A percentile compares a stretch with the other conserved stretches of the same genome.
These are phyloP conservation scores for Aspergillus alliaceus DNA, from an alignment of 2,329 filamentous ascomycete genomes.

Conservation along the genomic window DNA sequence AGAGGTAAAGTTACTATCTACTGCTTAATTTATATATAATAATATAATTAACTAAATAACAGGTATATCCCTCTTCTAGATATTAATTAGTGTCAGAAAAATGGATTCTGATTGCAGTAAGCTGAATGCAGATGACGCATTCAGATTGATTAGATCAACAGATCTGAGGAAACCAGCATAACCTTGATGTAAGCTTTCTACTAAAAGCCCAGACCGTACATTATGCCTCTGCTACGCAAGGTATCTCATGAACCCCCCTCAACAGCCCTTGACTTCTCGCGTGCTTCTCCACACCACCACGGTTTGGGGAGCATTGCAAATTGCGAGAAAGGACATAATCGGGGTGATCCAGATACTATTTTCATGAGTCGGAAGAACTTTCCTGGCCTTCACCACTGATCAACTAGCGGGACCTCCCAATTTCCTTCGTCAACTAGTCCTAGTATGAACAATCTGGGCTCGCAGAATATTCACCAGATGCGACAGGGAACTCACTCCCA, in stretches of 20 bases:
- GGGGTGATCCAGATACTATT: constrained; percentile 41
- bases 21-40: no score
- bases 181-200: no score
- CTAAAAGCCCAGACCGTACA: constrained; percentile 44
- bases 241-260: constrained; percentile 49
- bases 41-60: no score
- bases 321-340: constrained; percentile 28
- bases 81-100: no score
- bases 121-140: no score
- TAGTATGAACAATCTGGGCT: constrained; percentile 49
- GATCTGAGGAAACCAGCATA: no score
- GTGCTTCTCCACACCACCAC: constrained; percentile 57
- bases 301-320: constrained; percentile 55
- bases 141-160: no score
- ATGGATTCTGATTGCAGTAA: no score
- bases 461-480: constrained; percentile 56
- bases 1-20: no score
- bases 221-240: constrained; percentile 58
- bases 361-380: constrained; percentile 40
- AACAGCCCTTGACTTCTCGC: constrained; percentile 55
- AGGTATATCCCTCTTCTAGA: no score
- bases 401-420: constrained; percentile 56
- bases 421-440: constrained; percentile 49
- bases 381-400: constrained; percentile 50
- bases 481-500: constrained; percentile 56